Percentiles rank a stretch among this genome's conserved stretches.
phyloP scores from a whole-genome alignment of 2,329 filamentous ascomycete genomes.

The Aspergillus sp. region DNA sequence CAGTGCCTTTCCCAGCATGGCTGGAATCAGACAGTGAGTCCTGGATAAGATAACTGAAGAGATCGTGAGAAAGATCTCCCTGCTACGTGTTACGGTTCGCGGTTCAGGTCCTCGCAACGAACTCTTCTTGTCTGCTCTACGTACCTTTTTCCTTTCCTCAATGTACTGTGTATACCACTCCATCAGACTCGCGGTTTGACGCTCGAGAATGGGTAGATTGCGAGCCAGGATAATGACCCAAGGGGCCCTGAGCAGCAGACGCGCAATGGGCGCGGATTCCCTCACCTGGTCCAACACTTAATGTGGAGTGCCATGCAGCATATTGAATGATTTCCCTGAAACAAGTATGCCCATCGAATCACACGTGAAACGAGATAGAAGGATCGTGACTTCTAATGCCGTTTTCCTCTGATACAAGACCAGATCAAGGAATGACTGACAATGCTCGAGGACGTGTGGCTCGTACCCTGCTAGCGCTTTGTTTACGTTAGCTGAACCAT shows the following conservation, averaged over 20 bases:
- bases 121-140: neutral
- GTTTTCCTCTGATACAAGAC: neutral
- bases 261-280: neutral
- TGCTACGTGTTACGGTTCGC: neutral
- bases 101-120: neutral
- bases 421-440: conserved; percentile 2
- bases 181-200: neutral
- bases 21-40: neutral
- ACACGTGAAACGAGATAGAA: conserved; percentile 9
- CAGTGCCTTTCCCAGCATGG: neutral
- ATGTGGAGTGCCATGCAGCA: conserved; percentile 8
- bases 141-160: conserved; percentile 12
- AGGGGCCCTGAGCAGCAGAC: neutral
- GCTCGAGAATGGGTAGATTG: conserved; percentile 2
- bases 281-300: conserved; percentile 4
- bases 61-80: conserved; percentile 5
- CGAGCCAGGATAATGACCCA: conserved; percentile 13
- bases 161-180: conserved; percentile 12
- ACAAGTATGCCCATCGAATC: conserved; percentile 19
- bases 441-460: conserved; percentile 17
- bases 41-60: conserved; percentile 19
- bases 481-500: neutral
- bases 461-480: conserved; percentile 16
- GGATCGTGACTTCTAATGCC: conserved; percentile 5
- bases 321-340: conserved; percentile 16